Percentiles rank a stretch among this genome's conserved stretches.
Evolutionary conservation across 2,329 filamentous ascomycete species (phyloP).

Genomic region (Arthroderma sp.): DNA sequence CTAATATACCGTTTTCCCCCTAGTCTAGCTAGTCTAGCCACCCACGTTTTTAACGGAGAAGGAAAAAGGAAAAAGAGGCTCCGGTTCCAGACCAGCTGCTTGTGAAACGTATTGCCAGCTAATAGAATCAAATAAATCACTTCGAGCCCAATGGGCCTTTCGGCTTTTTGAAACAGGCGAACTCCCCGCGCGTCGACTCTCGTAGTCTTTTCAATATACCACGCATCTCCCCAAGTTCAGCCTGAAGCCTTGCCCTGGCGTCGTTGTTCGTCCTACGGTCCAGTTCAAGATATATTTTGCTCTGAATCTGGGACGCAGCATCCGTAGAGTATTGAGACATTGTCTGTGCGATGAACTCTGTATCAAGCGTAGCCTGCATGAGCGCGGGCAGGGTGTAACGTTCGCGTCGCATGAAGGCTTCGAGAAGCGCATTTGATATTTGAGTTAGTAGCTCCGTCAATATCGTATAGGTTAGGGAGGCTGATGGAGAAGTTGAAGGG

Average conservation of each 20-base stretch:
- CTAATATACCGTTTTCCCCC: too few species aligned
- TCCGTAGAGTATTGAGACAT: conserved; percentile 81
- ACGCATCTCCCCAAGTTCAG: conserved; percentile 80
- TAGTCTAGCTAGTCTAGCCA: too few species aligned
- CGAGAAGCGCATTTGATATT: conserved; percentile 64
- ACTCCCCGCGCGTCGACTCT: conserved; percentile 71
- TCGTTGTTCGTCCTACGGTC: conserved; percentile 82
- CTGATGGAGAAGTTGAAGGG: conserved; percentile 60
- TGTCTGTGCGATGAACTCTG: conserved; percentile 93
- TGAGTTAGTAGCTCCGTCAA: conserved; percentile 79
- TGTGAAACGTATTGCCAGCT: neutral
- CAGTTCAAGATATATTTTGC: conserved; percentile 80
- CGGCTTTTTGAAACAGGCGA: conserved; percentile 66
- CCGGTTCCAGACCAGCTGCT: neutral
- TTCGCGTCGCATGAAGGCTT: conserved; percentile 56
- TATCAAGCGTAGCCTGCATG: conserved; percentile 94
- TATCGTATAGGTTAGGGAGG: conserved; percentile 65
- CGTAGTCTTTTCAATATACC: conserved; percentile 70
- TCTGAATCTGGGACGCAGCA: conserved; percentile 65
- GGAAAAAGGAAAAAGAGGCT: too few species aligned
- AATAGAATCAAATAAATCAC: neutral
- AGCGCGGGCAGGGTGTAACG: conserved; percentile 66
- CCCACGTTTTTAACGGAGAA: too few species aligned
- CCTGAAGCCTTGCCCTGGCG: conserved; percentile 65
- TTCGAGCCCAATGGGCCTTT: conserved; percentile 21